Evolutionary conservation across 2,329 filamentous ascomycete species (phyloP).

Genomic region (Trichoderma sp.): DNA sequence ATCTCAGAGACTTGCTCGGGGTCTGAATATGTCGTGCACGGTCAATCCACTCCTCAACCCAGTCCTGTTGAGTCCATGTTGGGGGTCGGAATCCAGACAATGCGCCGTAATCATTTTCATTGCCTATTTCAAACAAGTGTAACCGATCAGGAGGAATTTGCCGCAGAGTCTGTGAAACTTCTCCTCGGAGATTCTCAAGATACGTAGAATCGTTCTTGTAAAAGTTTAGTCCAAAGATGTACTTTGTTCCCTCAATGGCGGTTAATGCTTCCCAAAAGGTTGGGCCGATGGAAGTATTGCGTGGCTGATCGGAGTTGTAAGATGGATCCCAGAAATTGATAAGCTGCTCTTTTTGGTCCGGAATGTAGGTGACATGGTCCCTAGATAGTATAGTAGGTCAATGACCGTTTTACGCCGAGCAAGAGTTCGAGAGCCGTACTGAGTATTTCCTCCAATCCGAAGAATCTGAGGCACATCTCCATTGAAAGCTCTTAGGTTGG

Average conservation of each 20-base stretch:
- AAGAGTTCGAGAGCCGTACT: background rate
- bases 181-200: background rate
- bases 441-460: constrained; percentile 14
- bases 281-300: constrained; percentile 1
- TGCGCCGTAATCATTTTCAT: constrained; percentile 17
- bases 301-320: constrained; percentile 16
- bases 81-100: constrained; percentile 14
- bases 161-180: background rate
- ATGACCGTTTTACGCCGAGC: background rate
- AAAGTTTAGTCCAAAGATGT: constrained; percentile 17
- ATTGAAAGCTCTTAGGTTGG: constrained; percentile 10
- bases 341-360: constrained; percentile 11
- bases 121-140: constrained; percentile 14
- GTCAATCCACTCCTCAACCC: constrained; percentile 14
- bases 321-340: constrained; percentile 13
- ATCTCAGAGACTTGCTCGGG: background rate
- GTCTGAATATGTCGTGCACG: constrained; percentile 8
- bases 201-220: constrained; percentile 17
- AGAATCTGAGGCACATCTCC: constrained; percentile 16
- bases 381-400: background rate
- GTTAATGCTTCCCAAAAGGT: constrained; percentile 18
- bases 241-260: constrained; percentile 10
- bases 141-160: constrained; percentile 7
- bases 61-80: constrained; percentile 16
- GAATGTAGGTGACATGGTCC: constrained; percentile 12